These are phyloP conservation scores for Coemansia sp. DNA, from an alignment of 192 early-diverging fungal species.

Conservation along the genomic window DNA sequence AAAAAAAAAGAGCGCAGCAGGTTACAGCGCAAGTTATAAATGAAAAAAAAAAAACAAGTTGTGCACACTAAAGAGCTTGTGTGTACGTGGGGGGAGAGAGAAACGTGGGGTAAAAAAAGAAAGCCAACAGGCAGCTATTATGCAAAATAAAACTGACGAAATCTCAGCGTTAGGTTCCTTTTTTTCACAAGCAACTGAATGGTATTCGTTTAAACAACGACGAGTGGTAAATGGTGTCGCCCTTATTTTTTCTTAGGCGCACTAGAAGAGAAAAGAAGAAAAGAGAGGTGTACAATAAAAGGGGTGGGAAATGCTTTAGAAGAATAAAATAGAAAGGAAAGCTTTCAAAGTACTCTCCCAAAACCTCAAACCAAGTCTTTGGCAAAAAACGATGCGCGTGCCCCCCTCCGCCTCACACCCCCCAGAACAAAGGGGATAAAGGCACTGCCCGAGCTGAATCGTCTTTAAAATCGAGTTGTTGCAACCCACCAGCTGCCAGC, in stretches of 20 bases:
- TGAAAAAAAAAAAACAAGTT: conserved; percentile 10
- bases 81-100: background rate
- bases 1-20: background rate
- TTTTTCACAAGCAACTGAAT: background rate
- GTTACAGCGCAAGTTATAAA: background rate
- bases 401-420: background rate
- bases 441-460: conserved; percentile 13
- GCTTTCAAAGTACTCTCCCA: conserved; percentile 6
- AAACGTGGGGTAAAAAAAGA: conserved; percentile 6
- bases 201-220: background rate
- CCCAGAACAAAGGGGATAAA: conserved; percentile 5
- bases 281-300: conserved; percentile 6
- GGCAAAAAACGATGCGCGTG: background rate
- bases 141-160: background rate
- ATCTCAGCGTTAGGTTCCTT: background rate
- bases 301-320: background rate
- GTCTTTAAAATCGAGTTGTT: conserved; percentile 19
- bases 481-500: background rate
- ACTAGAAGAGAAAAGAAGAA: conserved; percentile 1
- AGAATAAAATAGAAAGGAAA: conserved; percentile 1
- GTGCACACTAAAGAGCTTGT: conserved; percentile 2
- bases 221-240: conserved; percentile 2
- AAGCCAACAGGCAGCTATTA: background rate
- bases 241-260: background rate
- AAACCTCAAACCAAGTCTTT: conserved; percentile 9